Base-by-base conservation (phyloP, 148 eudicot species). In the Silene conica region DNA sequence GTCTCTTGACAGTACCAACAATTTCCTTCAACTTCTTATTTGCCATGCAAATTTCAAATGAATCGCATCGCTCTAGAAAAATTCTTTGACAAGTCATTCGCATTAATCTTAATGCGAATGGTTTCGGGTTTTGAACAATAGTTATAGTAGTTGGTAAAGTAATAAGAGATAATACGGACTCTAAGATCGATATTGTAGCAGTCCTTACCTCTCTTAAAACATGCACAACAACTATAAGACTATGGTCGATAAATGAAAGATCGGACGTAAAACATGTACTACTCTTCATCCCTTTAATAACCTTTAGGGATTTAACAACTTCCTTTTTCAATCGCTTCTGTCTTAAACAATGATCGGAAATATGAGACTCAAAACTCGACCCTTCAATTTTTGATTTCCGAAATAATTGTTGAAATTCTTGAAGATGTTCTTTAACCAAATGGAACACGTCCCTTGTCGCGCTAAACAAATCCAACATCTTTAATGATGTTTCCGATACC, bases 311-410 rank as follows among this genome's bases (percentile, higher is more conserved):
- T 48, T 86, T 83, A 13, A 68, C 28, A 69, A 89, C 80, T 46
- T 81, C 86, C 59, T 89, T 91, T 82, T 82, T 91, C 4, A 91
- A 60, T 76, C 82, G 80, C 82, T 87, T 91, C 46, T 86, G 64
- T 4, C 84, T 80, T 45, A 41, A 63, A 19, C 28, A 38, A 28
- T 81, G 80, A 16, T 69, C 63, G 12, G 78, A 81, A 57, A 91
- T 78, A 16, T 52, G 81, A 74, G 83, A 25, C 41, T 78, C 80
- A 8, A 77, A 28, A 13, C 73, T 73, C 1, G 72, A 25, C 23
- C 75, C 71, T 1, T 54, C 45, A 43, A 77, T 67, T 9, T 74
- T 76, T 28, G 72, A 71, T 34, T 84, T 73, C 0, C 90, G 85
- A n/a, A 86, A 83, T 1, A 82, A 73, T 1, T 81, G 74, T 41